These are phyloP conservation scores for Lachancea waltii DNA, from an alignment of 805 yeast species.

Conservation along the genomic window DNA sequence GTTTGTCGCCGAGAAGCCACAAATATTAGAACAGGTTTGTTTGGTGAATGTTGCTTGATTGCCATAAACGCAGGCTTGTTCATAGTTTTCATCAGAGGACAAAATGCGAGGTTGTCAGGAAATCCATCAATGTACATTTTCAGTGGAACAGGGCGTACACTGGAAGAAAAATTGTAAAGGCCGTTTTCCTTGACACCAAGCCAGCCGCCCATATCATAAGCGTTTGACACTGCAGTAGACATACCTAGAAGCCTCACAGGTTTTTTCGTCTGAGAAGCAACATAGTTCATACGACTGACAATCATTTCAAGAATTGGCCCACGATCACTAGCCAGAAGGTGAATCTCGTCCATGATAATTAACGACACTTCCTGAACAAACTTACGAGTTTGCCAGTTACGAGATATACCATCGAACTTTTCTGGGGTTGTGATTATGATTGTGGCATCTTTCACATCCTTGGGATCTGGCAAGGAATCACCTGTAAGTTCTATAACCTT, in stretches of 20 bases:
- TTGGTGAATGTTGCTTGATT: slow-evolving; percentile 87
- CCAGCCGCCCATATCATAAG: slow-evolving; percentile 89
- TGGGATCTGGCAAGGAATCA: slow-evolving; percentile 83
- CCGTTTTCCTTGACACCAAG: slow-evolving; percentile 83
- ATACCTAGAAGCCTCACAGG: slow-evolving; percentile 84
- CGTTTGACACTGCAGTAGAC: slow-evolving; percentile 91
- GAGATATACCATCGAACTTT: slow-evolving; percentile 95
- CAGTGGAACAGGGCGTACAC: slow-evolving; percentile 91
- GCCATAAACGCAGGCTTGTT: slow-evolving; percentile 83
- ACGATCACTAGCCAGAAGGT: slow-evolving; percentile 92
- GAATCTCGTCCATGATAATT: slow-evolving; percentile 93
- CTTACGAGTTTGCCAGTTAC: slow-evolving; percentile 83
- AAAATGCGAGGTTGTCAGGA: slow-evolving; percentile 69
- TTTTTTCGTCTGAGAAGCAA: slow-evolving; percentile 65
- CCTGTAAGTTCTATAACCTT: slow-evolving; percentile 87
- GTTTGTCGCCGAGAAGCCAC: slow-evolving; percentile 96
- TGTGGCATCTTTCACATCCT: slow-evolving; percentile 77
- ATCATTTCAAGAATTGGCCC: slow-evolving; percentile 95
- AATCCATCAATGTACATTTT: slow-evolving; percentile 87
- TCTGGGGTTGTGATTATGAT: slow-evolving; percentile 92
- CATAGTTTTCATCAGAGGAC: slow-evolving; percentile 66
- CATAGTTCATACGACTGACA: slow-evolving; percentile 73
- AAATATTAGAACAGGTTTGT: slow-evolving; percentile 89
- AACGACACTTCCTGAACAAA: slow-evolving; percentile 77
- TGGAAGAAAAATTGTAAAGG: slow-evolving; percentile 88